A percentile compares a stretch with the other conserved stretches of the same genome.
These are phyloP conservation scores for Lachnellula occidentalis DNA, from an alignment of 2,329 filamentous ascomycete genomes.

Conservation along the genomic window DNA sequence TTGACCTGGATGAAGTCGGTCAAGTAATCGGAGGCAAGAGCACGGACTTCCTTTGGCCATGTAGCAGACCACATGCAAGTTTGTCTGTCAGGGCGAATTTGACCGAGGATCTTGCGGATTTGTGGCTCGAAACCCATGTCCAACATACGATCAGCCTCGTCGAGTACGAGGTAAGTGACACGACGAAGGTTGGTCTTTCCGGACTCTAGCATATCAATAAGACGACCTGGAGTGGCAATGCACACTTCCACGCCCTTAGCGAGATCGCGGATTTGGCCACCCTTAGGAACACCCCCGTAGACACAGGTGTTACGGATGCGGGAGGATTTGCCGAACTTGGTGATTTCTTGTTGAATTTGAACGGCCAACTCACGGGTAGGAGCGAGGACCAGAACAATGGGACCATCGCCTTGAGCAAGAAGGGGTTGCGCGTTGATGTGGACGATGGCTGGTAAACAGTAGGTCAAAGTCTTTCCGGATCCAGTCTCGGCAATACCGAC, in stretches of 20 bases:
- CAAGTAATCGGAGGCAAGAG: conserved; percentile 84
- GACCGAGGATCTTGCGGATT: conserved; percentile 96
- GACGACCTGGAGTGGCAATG: conserved; percentile 94
- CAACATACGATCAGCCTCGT: conserved; percentile 98
- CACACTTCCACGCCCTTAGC: conserved; percentile 94
- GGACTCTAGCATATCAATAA: conserved; percentile 97
- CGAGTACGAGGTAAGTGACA: conserved; percentile 95
- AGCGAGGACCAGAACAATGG: conserved; percentile 92
- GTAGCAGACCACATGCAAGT: conserved; percentile 99
- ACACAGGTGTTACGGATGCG: conserved; percentile 98
- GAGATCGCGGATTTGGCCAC: conserved; percentile 92
- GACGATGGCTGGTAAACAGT: conserved; percentile 95
- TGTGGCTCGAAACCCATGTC: conserved; percentile 99
- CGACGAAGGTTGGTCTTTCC: conserved; percentile 97
- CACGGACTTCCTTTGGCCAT: conserved; percentile 97
- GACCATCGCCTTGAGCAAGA: conserved; percentile 88
- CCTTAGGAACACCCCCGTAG: conserved; percentile 98
- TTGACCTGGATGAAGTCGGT: conserved; percentile 98
- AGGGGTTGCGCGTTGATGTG: conserved; percentile 99
- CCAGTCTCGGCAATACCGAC: conserved; percentile 99
- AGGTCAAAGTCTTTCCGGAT: conserved; percentile 97
- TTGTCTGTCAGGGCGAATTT: conserved; percentile 97
- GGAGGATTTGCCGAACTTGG: conserved; percentile 96
- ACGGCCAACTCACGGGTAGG: conserved; percentile 97
- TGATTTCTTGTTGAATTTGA: conserved; percentile 97